Evolutionary conservation across 2,329 filamentous ascomycete genomes (phyloP), one percentile per base, ranked within the genome.

Genomic region (Clarireedia hainanense): DNA sequence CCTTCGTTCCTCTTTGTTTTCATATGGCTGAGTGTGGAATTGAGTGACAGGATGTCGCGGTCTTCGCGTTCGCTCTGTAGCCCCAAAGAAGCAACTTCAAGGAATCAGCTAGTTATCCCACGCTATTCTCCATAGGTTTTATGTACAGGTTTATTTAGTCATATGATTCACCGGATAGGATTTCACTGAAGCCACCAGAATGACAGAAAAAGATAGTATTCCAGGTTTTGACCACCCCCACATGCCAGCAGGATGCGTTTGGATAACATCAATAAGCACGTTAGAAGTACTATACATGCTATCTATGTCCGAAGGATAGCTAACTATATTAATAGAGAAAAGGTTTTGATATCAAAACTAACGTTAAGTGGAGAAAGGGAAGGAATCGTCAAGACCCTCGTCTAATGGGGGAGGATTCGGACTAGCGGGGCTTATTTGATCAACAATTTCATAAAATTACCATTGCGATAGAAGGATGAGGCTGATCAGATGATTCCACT

Each of bases 401-500:
- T 43, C 23, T 12, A 43, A 43, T 23, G 40, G 23, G 40, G 14
- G 6, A 23, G 40, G 40, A 43, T 43, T 43, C 17, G 9, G 40
- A 43, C 23, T 47, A 47, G 43, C 23, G 43, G 27, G 17, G 12
- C 17, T 23, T 9, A 20, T 23, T 43, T n/a, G 17, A 43, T 43
- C 24, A n/a, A 47, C 20, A 30, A 47, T 47, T 26, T 47, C 24
- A 26, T 15, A 24, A 47, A 47, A 47, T 47, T 47, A 47, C 23
- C 2, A 14, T 47, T 15, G 26, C 43, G 43, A 47, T n/a, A 6
- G 43, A 47, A 47, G 43, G 43, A 47, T 47, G 43, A 27, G 10
- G 43, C 43, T 47, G 43, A 47, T 23, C 23, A 47, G 20, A 39
- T 55, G 59, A 7, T 34, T 26, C 53, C 4, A 61, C 61, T 23